These are phyloP conservation scores for Trypanosoma theileri DNA, from an alignment of 208 protist species.

Conservation along the genomic window DNA sequence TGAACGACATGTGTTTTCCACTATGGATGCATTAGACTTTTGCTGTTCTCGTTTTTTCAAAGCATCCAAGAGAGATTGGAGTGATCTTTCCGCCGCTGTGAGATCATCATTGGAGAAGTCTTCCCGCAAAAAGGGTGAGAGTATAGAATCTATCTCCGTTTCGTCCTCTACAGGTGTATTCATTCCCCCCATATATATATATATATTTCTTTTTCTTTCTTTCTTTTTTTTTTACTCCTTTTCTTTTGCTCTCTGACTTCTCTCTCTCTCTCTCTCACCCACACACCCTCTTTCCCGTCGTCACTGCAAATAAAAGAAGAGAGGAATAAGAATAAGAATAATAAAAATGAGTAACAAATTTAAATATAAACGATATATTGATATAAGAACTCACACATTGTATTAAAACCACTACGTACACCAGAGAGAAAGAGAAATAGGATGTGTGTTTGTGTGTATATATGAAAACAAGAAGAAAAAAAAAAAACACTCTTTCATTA, in stretches of 20 bases:
- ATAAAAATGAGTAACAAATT: neutral
- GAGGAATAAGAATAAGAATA: constrained; percentile 15
- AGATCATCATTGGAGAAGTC: constrained; percentile 3
- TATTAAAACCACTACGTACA: too few species aligned
- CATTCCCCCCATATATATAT: neutral
- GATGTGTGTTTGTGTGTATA: neutral
- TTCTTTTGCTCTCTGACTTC: neutral
- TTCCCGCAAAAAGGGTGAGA: neutral
- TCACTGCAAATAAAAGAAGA: constrained; percentile 5
- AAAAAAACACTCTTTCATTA: too few species aligned
- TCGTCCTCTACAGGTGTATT: neutral
- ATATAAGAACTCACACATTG: neutral
- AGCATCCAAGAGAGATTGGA: neutral
- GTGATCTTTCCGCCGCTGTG: neutral
- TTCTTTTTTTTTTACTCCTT: neutral
- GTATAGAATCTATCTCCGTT: neutral
- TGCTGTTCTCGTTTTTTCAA: neutral
- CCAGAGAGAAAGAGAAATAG: too few species aligned
- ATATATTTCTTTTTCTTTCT: too few species aligned
- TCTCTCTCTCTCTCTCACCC: too few species aligned
- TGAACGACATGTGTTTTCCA: neutral
- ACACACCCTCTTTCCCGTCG: too few species aligned
- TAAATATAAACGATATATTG: neutral
- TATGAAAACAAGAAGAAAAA: too few species aligned
- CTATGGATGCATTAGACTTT: neutral